phyloP scores from a whole-genome alignment of 2,329 filamentous ascomycete genomes.

The Bipolaris zeicola region DNA sequence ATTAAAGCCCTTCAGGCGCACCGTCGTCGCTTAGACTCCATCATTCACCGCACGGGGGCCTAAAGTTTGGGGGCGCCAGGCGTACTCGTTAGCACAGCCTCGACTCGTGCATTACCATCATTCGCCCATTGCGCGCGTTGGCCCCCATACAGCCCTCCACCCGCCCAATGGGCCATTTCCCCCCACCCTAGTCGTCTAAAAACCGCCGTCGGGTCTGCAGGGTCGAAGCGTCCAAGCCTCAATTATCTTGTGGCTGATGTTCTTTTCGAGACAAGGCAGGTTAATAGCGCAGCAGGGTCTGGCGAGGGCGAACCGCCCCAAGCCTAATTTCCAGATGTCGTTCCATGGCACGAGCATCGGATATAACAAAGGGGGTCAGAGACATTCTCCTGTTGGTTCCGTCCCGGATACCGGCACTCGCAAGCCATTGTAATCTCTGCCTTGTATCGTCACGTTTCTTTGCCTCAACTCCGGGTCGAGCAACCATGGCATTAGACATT shows the following conservation, averaged over 20 bases:
- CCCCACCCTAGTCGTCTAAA: slow-evolving; percentile 2
- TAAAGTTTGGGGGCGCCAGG: slow-evolving; percentile 6
- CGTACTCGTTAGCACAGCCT: slow-evolving; percentile 26
- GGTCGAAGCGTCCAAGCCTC: slow-evolving; percentile 19
- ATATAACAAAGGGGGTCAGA: slow-evolving; percentile 14
- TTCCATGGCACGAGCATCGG: neutral
- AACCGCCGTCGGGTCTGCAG: neutral
- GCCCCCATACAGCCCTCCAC: slow-evolving; percentile 5
- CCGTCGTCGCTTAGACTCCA: slow-evolving; percentile 13
- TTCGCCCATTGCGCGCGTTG: slow-evolving; percentile 6
- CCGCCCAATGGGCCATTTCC: slow-evolving; percentile 15
- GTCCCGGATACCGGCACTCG: neutral
- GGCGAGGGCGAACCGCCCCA: slow-evolving; percentile 26
- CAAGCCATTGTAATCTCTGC: neutral
- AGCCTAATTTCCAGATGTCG: slow-evolving; percentile 16
- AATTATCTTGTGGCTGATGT: slow-evolving; percentile 3
- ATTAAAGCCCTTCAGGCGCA: slow-evolving; percentile 23
- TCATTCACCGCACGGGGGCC: slow-evolving; percentile 13
- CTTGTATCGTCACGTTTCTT: neutral
- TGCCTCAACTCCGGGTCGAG: neutral
- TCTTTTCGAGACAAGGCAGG: slow-evolving; percentile 5
- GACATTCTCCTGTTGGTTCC: neutral
- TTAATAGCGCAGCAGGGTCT: slow-evolving; percentile 25
- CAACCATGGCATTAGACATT: neutral
- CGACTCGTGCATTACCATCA: slow-evolving; percentile 20